Base-by-base conservation (phyloP, 2,329 filamentous ascomycete species). In the Venturia pyrina region DNA sequence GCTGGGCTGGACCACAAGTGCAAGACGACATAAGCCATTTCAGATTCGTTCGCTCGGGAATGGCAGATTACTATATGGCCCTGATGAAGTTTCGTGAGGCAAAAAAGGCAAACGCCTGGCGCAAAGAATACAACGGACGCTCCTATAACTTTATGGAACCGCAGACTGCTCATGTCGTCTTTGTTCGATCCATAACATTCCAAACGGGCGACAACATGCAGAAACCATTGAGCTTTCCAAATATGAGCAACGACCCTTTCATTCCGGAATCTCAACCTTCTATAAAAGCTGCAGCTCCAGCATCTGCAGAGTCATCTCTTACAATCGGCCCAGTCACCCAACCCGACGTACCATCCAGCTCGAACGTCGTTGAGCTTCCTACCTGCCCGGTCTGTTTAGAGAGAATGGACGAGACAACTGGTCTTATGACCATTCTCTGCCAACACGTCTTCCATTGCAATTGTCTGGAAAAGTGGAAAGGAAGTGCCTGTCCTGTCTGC, bases 381-480 rank as follows among this genome's bases (percentile, higher is more conserved):
- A 98, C 95, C 1, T 99, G 95, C 69, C 93, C 95, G 0, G 95
- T 99, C 11, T 99, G 95, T 70, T 83, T 99, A 5, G 95, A 99
- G 75, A 88, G 93, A 61, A 99, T 99, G 95, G 95, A 99, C 72
- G 93, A 98, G 75, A 97, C 93, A 0, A 96, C 92, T 0, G 95
- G 95, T 0, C 81, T 99, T 2, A 85, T 99, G 73, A 99, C 95
- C 0, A 98, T 98, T 50, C 88, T 96, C 40, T 99, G 95, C 74
- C 93, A 98, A 72, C 95, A 99, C 72, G 91, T 98, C 63, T 99
- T 99, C 74, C 95, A 99, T 75, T 98, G 95, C 74, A 93, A 89
- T 1, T 99, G 95, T 76, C 82, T 99, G 0, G 90, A 96, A 73
- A 98, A 95, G 74, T 99, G 95, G 95, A 91, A 90, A 73, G 93